Conservation (phyloP, 768 basidiomycete species). For the Pisolithus sp. region DNA sequence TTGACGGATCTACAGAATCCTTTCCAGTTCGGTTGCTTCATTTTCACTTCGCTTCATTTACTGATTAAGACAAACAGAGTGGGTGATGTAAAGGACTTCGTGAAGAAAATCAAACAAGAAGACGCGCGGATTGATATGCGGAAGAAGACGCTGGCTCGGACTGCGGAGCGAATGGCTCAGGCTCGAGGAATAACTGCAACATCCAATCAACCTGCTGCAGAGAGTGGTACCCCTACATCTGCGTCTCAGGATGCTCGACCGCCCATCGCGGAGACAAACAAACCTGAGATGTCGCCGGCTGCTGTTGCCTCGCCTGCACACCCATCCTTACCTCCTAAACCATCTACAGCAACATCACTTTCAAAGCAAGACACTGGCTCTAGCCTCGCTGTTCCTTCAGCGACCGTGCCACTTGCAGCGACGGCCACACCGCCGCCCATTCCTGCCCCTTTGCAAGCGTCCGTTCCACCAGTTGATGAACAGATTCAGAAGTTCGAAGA, state of each 20-base stretch:
- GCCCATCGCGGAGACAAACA: conserved; percentile 38
- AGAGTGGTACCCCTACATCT: conserved; percentile 7
- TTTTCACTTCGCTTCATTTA: not conserved
- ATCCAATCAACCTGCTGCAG: not conserved
- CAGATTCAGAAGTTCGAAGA: conserved; percentile 58
- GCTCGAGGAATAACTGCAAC: conserved; percentile 38
- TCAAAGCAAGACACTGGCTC: conserved; percentile 17
- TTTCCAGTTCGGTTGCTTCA: conserved; percentile 49
- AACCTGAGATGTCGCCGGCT: conserved; percentile 19
- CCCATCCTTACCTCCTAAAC: conserved; percentile 69
- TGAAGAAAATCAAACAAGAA: conserved; percentile 63
- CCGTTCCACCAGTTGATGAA: conserved; percentile 35
- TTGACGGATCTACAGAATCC: conserved; percentile 56
- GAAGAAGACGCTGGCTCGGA: conserved; percentile 34
- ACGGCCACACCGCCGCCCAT: conserved; percentile 19
- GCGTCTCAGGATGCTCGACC: conserved; percentile 13
- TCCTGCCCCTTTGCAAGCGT: conserved; percentile 21
- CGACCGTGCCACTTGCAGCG: conserved; percentile 9
- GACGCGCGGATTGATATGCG: conserved; percentile 55
- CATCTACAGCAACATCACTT: conserved; percentile 37
- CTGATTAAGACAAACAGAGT: conserved; percentile 36
- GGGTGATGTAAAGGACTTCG: conserved; percentile 69
- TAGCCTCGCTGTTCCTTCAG: conserved; percentile 13
- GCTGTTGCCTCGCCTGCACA: conserved; percentile 44
- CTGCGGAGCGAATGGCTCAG: conserved; percentile 32